Evolutionary conservation across 805 yeast species (phyloP).

Genomic region (Candida hungchunana): DNA sequence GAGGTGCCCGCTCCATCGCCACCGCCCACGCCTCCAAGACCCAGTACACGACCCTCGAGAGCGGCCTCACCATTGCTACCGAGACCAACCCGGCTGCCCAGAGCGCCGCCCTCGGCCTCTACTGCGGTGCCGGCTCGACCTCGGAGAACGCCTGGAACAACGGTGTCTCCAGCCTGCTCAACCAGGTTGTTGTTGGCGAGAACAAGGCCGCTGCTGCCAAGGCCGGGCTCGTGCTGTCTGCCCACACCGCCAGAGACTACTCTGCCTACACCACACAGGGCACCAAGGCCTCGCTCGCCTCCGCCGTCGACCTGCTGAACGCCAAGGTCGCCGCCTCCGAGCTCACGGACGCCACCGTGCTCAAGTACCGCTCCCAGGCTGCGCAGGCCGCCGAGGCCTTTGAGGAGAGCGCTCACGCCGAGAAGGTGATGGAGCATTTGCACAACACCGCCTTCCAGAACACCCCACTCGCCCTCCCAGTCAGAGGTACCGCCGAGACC

Average conservation of each 20-base stretch:
- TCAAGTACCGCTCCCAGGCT: slow-evolving; percentile 43
- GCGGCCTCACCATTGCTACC: slow-evolving; percentile 72
- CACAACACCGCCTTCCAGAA: slow-evolving; percentile 85
- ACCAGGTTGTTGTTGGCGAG: slow-evolving; percentile 42
- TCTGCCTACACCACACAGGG: slow-evolving; percentile 58
- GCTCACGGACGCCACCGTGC: slow-evolving; percentile 40
- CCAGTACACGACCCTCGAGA: slow-evolving; percentile 64
- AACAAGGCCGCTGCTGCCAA: slow-evolving; percentile 33
- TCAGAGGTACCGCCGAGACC: slow-evolving; percentile 68
- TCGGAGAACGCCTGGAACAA: slow-evolving; percentile 77
- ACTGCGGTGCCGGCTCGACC: slow-evolving; percentile 73
- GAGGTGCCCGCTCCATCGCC: slow-evolving; percentile 58
- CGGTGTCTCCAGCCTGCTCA: slow-evolving; percentile 68
- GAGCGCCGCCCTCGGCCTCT: slow-evolving; percentile 64
- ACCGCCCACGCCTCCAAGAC: slow-evolving; percentile 55
- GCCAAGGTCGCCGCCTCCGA: slow-evolving; percentile 35
- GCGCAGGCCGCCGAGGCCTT: slow-evolving; percentile 45
- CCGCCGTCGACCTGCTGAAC: slow-evolving; percentile 51
- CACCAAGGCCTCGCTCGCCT: slow-evolving; percentile 43
- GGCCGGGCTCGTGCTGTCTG: slow-evolving; percentile 53
- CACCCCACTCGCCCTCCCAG: slow-evolving; percentile 73
- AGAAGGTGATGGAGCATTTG: slow-evolving; percentile 66
- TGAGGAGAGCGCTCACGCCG: slow-evolving; percentile 52
- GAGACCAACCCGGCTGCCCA: slow-evolving; percentile 53
- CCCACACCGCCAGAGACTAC: slow-evolving; percentile 57